Percentiles rank a stretch among this genome's conserved stretches.
These are phyloP conservation scores for Teratosphaeriaceae sp. DNA, from an alignment of 2,329 filamentous ascomycete species.

Conservation along the genomic window DNA sequence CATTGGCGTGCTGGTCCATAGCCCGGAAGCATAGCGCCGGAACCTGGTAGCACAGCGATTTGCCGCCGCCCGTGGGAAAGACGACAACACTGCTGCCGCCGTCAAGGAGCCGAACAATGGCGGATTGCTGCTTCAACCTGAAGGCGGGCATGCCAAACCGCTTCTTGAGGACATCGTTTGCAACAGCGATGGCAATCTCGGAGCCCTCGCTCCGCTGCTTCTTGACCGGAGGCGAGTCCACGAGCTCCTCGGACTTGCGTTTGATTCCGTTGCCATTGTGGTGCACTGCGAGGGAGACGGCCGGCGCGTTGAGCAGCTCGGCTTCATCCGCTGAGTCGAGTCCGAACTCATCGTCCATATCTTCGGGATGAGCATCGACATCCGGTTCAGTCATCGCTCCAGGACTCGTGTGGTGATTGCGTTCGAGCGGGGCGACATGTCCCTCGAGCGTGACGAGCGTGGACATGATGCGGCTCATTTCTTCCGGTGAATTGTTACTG, in stretches of 20 bases:
- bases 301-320: background rate
- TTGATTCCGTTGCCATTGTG: background rate
- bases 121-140: slow-evolving; percentile 41
- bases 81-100: slow-evolving; percentile 68
- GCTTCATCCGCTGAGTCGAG: slow-evolving; percentile 2
- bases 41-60: slow-evolving; percentile 93
- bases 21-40: slow-evolving; percentile 69
- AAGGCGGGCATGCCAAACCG: slow-evolving; percentile 38
- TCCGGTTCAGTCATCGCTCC: too few species aligned
- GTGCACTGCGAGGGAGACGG: background rate
- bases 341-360: slow-evolving; percentile 7
- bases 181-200: slow-evolving; percentile 7
- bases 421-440: too few species aligned
- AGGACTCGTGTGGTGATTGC: too few species aligned
- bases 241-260: slow-evolving; percentile 5
- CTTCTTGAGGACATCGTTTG: slow-evolving; percentile 32
- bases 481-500: too few species aligned
- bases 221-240: background rate
- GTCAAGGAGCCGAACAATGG: slow-evolving; percentile 36
- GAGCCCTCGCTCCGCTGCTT: slow-evolving; percentile 1
- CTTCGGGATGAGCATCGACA: too few species aligned
- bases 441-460: too few species aligned
- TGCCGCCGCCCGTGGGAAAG: slow-evolving; percentile 96
- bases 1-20: slow-evolving; percentile 28
- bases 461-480: too few species aligned